Conservation (phyloP, 1,284 basidiomycete genomes). For the Rhodotorula sp. region DNA sequence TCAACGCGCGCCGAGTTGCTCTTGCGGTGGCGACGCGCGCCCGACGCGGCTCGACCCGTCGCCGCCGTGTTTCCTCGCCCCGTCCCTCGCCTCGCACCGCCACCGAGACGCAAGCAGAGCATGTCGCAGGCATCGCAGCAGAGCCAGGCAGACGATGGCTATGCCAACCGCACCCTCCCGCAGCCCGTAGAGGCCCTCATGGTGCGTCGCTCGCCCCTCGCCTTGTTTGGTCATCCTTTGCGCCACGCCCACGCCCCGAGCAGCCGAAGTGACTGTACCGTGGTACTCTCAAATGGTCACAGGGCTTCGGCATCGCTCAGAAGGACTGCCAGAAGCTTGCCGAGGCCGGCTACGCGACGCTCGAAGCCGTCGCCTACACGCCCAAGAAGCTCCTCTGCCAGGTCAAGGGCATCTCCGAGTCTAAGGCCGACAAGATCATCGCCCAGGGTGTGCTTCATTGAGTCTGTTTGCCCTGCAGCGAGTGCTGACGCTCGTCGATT, state of each 20-base stretch:
- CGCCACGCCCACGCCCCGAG: not conserved
- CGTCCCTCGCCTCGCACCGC: not conserved
- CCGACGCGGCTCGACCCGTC: not conserved
- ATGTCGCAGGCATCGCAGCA: constrained; percentile 36
- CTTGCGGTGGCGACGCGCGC: not conserved
- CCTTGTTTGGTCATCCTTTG: not conserved
- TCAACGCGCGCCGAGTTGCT: not conserved
- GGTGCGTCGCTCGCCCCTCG: constrained; percentile 13
- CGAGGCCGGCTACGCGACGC: constrained; percentile 90
- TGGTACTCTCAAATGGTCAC: not conserved
- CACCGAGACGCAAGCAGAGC: too few species aligned
- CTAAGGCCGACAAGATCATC: constrained; percentile 96
- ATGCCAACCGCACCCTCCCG: constrained; percentile 24
- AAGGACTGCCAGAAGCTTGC: constrained; percentile 94
- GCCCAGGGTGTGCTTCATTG: constrained; percentile 68
- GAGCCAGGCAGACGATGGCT: constrained; percentile 21
- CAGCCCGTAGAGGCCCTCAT: constrained; percentile 24
- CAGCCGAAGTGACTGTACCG: too few species aligned
- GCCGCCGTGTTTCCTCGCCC: too few species aligned
- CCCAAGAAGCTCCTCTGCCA: constrained; percentile 89
- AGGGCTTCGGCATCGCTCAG: constrained; percentile 72
- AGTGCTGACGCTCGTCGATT: not conserved
- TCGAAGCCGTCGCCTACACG: constrained; percentile 95
- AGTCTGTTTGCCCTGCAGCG: not conserved
- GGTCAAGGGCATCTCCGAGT: constrained; percentile 97